Percentiles rank a stretch among this genome's conserved stretches.
Evolutionary conservation across 257 asterid genomes (phyloP).

Genomic region (Hygrophila difformis): DNA sequence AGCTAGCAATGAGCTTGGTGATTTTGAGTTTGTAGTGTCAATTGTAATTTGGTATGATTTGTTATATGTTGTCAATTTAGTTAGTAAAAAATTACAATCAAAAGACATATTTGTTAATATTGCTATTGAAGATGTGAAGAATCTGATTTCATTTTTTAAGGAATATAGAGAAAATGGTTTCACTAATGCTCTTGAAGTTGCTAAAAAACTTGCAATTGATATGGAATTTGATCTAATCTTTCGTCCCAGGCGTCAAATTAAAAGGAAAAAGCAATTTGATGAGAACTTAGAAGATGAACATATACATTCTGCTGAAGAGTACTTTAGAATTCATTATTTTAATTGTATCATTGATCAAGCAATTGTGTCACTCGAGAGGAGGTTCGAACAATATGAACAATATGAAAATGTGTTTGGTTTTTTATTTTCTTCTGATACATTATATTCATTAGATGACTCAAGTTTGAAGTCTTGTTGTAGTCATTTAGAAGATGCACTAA

Average conservation of each 20-base stretch:
- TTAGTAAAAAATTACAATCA: conserved; percentile 8
- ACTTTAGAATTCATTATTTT: background rate
- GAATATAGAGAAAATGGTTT: background rate
- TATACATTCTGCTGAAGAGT: too few species aligned
- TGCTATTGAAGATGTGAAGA: background rate
- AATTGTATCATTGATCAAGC: background rate
- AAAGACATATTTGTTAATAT: conserved; percentile 9
- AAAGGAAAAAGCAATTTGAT: too few species aligned
- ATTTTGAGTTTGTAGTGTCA: conserved; percentile 3
- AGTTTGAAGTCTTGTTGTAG: background rate
- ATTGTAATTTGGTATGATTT: conserved; percentile 10
- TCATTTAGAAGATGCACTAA: background rate
- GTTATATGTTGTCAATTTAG: background rate
- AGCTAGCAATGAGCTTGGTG: background rate
- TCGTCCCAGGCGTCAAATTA: background rate
- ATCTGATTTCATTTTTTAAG: conserved; percentile 1
- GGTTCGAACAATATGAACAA: background rate
- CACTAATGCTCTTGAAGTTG: background rate
- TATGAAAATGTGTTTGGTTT: conserved; percentile 3
- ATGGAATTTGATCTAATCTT: background rate
- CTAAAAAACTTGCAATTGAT: background rate
- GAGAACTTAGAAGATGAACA: too few species aligned
- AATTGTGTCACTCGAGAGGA: background rate
- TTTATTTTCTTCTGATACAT: background rate
- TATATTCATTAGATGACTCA: background rate